Conservation (phyloP, 352 stramenopile genomes). For the Phytophthora idaei region DNA sequence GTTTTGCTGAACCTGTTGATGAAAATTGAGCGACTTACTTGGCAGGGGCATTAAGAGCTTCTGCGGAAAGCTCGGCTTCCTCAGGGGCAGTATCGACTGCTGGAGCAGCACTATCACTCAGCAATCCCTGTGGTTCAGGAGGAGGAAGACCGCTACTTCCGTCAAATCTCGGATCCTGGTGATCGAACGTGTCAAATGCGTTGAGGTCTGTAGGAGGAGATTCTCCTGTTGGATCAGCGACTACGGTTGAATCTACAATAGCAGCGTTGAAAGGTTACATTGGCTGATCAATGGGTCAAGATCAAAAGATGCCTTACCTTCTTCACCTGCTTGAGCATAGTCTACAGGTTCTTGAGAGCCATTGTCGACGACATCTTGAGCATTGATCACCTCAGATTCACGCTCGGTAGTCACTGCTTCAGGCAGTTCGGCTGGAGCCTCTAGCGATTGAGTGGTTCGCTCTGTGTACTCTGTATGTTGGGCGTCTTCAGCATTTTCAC, state of each 20-base stretch:
- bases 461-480: not conserved
- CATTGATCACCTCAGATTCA: not conserved
- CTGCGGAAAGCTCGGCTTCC: not conserved
- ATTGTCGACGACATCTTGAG: not conserved
- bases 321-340: not conserved
- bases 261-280: not conserved
- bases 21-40: constrained; percentile 9
- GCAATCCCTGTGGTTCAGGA: constrained; percentile 18
- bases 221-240: not conserved
- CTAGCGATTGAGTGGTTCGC: not conserved
- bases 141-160: constrained; percentile 24
- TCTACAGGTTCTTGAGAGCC: not conserved
- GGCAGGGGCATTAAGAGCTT: not conserved
- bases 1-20: not conserved
- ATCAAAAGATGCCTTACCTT: constrained; percentile 8
- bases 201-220: constrained; percentile 22
- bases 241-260: not conserved
- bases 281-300: not conserved
- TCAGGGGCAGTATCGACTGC: not conserved
- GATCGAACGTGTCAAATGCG: constrained; percentile 33
- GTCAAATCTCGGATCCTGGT: constrained; percentile 19
- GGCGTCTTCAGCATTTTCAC: not conserved
- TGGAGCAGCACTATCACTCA: not conserved
- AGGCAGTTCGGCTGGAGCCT: not conserved
- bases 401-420: not conserved